Conservation (phyloP, 2,329 filamentous ascomycete genomes). For the Aureobasidium lini region DNA sequence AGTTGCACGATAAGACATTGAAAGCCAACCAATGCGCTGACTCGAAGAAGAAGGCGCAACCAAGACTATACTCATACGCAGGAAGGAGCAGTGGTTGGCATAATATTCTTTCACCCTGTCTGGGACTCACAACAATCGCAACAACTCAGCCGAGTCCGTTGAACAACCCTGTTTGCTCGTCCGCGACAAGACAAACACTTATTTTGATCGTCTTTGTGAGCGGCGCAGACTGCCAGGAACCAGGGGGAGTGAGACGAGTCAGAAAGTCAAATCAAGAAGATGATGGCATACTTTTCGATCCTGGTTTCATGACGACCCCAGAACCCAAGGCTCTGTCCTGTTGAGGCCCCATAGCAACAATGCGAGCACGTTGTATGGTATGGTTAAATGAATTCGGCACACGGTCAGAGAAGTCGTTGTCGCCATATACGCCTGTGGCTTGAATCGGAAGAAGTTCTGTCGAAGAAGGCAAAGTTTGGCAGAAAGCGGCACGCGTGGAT, state of each 20-base stretch:
- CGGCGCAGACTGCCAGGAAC: neutral
- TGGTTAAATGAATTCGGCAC: neutral
- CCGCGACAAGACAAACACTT: neutral
- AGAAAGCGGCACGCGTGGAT: neutral
- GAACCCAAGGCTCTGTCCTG: neutral
- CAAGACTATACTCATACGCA: neutral
- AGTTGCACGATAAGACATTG: neutral
- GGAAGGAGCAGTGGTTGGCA: neutral
- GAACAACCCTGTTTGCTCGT: neutral
- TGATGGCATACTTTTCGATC: neutral
- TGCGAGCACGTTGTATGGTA: constrained; percentile 3
- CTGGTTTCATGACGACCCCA: neutral
- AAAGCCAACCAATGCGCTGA: neutral
- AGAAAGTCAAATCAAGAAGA: neutral
- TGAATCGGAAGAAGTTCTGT: neutral
- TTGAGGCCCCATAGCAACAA: constrained; percentile 3
- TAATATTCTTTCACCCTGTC: neutral
- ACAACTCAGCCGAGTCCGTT: neutral
- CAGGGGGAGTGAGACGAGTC: constrained; percentile 1
- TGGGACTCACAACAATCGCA: neutral
- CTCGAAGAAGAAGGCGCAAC: neutral
- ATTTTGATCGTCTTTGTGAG: neutral
- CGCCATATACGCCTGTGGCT: neutral
- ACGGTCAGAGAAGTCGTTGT: constrained; percentile 4
- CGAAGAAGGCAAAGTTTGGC: constrained; percentile 8